Conservation (phyloP, 352 stramenopile genomes). For the Phytophthora europaea region DNA sequence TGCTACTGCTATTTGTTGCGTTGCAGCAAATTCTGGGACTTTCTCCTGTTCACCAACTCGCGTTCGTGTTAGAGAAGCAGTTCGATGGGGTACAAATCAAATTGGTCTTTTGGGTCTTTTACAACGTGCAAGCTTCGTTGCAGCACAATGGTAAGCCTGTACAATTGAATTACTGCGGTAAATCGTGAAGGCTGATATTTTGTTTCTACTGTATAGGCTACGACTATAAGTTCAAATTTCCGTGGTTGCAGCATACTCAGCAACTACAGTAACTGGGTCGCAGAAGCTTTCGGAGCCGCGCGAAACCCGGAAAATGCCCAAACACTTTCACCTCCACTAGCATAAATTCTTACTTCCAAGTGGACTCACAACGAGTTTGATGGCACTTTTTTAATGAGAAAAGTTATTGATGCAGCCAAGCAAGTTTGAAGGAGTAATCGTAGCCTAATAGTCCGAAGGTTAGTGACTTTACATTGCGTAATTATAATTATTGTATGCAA, state of each 20-base stretch:
- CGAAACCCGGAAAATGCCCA: too few relatives aligned
- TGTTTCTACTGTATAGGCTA: neutral
- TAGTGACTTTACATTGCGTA: neutral
- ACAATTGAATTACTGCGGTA: neutral
- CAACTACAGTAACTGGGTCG: neutral
- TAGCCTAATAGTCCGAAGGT: neutral
- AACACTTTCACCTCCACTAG: too few relatives aligned
- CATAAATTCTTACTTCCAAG: too few relatives aligned
- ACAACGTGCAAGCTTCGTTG: slow-evolving; percentile 25
- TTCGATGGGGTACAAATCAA: slow-evolving; percentile 30
- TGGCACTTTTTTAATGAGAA: too few relatives aligned
- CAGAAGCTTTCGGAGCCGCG: too few relatives aligned
- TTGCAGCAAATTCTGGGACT: slow-evolving; percentile 8
- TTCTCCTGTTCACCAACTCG: slow-evolving; percentile 35
- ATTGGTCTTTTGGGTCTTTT: slow-evolving; percentile 45
- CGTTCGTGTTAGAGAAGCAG: slow-evolving; percentile 48
- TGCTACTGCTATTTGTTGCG: neutral
- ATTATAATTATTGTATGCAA: neutral
- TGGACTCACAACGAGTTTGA: too few relatives aligned
- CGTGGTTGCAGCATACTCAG: neutral
- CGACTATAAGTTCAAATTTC: slow-evolving; percentile 13
- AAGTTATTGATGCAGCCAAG: neutral
- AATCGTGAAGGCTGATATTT: neutral
- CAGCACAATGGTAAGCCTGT: slow-evolving; percentile 2
- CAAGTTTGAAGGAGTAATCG: slow-evolving; percentile 1